A percentile compares a stretch with the other conserved stretches of the same genome.
Evolutionary conservation across 2,329 filamentous ascomycete species (phyloP).

Genomic region (Phymatotrichopsis omnivora): DNA sequence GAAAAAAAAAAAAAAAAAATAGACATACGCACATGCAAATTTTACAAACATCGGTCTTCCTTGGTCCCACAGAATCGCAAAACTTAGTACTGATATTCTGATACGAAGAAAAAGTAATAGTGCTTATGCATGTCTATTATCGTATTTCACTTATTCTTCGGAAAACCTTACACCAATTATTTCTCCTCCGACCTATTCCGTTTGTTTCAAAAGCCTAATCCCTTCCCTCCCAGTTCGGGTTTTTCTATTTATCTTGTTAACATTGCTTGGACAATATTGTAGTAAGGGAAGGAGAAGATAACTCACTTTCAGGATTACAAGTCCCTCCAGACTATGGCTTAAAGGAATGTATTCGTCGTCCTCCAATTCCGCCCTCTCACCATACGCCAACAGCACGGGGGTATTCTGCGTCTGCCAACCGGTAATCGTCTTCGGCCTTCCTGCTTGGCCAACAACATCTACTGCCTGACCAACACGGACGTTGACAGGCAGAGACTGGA

Average conservation of each 20-base stretch:
- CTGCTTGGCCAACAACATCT: constrained; percentile 93
- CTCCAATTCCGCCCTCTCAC: constrained; percentile 90
- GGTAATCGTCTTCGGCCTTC: constrained; percentile 95
- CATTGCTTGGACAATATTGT: constrained; percentile 2
- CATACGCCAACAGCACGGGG: constrained; percentile 87
- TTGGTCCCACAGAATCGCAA: no score
- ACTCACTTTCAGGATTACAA: constrained; percentile 88
- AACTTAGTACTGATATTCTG: no score
- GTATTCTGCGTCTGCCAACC: constrained; percentile 99
- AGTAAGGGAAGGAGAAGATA: constrained; percentile 9
- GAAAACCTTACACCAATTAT: no score
- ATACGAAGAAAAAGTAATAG: no score
- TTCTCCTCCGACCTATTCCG: no score
- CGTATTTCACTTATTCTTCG: no score
- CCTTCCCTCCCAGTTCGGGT: constrained; percentile 40
- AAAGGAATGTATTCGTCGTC: constrained; percentile 95
- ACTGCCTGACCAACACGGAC: constrained; percentile 96
- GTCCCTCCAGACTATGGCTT: constrained; percentile 80
- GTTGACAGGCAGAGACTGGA: constrained; percentile 89
- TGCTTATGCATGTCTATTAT: no score
- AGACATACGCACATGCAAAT: no score
- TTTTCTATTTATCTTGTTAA: constrained; percentile 33
- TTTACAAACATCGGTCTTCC: no score
- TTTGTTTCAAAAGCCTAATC: constrained; percentile 17
- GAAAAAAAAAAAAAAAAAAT: no score